Evolutionary conservation across 805 yeast genomes (phyloP).

Genomic region (Suhomyces pyralidae): DNA sequence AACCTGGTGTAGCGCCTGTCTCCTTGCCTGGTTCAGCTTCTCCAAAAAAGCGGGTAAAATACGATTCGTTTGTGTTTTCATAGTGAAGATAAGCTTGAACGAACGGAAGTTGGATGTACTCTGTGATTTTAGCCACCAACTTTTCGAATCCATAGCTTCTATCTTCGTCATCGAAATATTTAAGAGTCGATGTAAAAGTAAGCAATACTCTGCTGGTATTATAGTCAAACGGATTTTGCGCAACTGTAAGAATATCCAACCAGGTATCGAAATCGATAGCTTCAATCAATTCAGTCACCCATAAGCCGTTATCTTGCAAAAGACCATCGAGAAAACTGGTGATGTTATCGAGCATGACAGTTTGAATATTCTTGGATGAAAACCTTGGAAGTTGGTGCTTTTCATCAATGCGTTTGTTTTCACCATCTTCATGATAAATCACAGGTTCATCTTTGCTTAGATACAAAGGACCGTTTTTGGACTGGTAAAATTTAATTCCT

Average conservation of each 20-base stretch:
- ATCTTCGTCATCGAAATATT: constrained; percentile 54
- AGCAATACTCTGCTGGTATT: constrained; percentile 52
- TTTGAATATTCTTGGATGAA: constrained; percentile 51
- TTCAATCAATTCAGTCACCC: constrained; percentile 41
- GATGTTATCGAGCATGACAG: constrained; percentile 48
- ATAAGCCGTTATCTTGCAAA: constrained; percentile 49
- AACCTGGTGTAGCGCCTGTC: constrained; percentile 12
- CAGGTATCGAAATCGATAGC: constrained; percentile 42
- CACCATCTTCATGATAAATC: constrained; percentile 39
- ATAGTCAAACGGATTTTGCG: constrained; percentile 61
- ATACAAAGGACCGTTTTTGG: constrained; percentile 34
- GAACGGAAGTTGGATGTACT: constrained; percentile 26
- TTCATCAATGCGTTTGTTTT: background rate
- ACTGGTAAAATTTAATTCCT: constrained; percentile 48
- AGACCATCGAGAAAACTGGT: constrained; percentile 50
- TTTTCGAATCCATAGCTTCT: constrained; percentile 45
- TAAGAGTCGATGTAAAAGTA: constrained; percentile 53
- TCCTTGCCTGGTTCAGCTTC: constrained; percentile 17
- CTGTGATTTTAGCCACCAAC: constrained; percentile 32
- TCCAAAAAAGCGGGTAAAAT: constrained; percentile 32
- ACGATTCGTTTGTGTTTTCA: constrained; percentile 29
- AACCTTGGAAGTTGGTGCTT: background rate
- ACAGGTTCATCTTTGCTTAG: constrained; percentile 40
- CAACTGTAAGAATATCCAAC: constrained; percentile 46
- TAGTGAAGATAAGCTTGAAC: constrained; percentile 29